phyloP scores from a whole-genome alignment of 1,284 basidiomycete genomes.

The Ustilago shanxiensis region DNA sequence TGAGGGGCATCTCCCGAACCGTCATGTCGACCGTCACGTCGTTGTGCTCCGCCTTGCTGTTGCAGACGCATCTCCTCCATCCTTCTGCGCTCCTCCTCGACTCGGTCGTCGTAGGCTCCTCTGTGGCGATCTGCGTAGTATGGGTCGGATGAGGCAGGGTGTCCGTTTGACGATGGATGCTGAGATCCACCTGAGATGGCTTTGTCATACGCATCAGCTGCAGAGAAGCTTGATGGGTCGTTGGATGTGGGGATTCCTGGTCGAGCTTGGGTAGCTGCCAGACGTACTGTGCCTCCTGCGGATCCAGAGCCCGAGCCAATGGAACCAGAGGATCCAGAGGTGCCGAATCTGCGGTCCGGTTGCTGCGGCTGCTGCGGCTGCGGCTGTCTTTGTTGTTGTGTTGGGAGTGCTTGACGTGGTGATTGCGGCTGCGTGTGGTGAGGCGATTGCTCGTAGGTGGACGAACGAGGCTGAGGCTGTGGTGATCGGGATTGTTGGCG shows the following conservation, averaged over 20 bases:
- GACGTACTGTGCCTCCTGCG: constrained; percentile 57
- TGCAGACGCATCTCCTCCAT: constrained; percentile 49
- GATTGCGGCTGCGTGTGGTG: constrained; percentile 31
- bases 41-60: constrained; percentile 5
- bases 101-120: constrained; percentile 19
- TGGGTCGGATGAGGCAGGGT: constrained; percentile 21
- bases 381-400: constrained; percentile 21
- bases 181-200: constrained; percentile 33
- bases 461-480: constrained; percentile 25
- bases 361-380: constrained; percentile 30
- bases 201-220: constrained; percentile 50
- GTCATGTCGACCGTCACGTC: constrained; percentile 8
- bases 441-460: constrained; percentile 21
- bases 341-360: constrained; percentile 42
- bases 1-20: constrained; percentile 6
- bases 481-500: constrained; percentile 30
- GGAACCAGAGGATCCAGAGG: constrained; percentile 43
- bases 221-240: constrained; percentile 34
- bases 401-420: constrained; percentile 19
- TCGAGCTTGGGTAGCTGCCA: constrained; percentile 36
- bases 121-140: constrained; percentile 30
- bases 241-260: constrained; percentile 42
- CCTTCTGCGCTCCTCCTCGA: constrained; percentile 51
- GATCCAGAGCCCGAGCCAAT: constrained; percentile 54
- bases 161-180: constrained; percentile 26